phyloP scores from a whole-genome alignment of 1,139 yeast genomes.

The Pichia sp. region DNA sequence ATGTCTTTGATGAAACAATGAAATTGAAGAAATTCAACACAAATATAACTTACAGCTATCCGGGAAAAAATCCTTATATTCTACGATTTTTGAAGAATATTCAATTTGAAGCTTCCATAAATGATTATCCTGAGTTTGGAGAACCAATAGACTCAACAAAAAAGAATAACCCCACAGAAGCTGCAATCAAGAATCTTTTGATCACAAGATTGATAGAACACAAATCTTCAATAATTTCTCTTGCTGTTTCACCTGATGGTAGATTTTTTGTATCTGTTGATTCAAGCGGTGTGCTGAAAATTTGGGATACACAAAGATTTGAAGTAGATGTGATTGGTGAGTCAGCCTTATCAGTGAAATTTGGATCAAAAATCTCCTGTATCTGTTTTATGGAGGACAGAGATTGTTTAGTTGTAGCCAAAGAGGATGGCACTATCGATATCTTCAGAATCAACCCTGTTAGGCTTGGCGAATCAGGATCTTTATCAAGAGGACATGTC shows the following conservation, averaged over 20 bases:
- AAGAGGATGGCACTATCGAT: constrained; percentile 56
- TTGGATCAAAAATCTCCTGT: constrained; percentile 41
- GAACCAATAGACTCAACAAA: neutral
- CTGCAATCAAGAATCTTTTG: constrained; percentile 22
- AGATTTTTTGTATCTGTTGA: constrained; percentile 74
- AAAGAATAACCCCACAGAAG: neutral
- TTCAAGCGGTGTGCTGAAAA: constrained; percentile 57
- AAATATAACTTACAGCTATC: constrained; percentile 46
- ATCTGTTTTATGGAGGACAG: constrained; percentile 52
- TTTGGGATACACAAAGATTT: constrained; percentile 72
- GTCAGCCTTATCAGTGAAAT: constrained; percentile 43
- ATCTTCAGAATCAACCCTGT: constrained; percentile 50
- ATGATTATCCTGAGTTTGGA: constrained; percentile 70
- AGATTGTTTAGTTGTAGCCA: constrained; percentile 60
- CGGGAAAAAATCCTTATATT: constrained; percentile 61
- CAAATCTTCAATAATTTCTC: constrained; percentile 42
- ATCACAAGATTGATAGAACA: constrained; percentile 58
- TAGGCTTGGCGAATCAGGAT: constrained; percentile 18
- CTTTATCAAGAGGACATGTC: constrained; percentile 7
- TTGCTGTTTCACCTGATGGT: constrained; percentile 55
- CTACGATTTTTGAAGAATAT: constrained; percentile 47
- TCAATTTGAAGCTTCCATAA: constrained; percentile 48
- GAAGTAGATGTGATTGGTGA: constrained; percentile 59
- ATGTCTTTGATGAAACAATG: constrained; percentile 23
- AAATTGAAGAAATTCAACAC: constrained; percentile 22